Percentiles rank a stretch among this genome's conserved stretches.
These are phyloP conservation scores for Lactifluus pinguis DNA, from an alignment of 768 basidiomycete genomes.

Conservation along the genomic window DNA sequence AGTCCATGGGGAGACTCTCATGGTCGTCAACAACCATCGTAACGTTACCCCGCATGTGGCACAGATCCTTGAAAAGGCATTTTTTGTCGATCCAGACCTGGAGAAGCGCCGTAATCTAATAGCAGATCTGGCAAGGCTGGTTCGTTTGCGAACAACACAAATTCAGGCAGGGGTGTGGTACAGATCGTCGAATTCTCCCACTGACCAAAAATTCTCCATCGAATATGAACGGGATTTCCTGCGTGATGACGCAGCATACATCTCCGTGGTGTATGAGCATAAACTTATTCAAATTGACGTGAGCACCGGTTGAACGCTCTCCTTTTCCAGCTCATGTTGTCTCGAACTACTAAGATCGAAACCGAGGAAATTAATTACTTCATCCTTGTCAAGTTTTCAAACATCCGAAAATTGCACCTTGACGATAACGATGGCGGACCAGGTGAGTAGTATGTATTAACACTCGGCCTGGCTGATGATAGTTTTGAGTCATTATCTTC, in stretches of 20 bases:
- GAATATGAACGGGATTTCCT: constrained; percentile 56
- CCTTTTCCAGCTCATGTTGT: background rate
- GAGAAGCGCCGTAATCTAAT: constrained; percentile 21
- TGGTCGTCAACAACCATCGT: constrained; percentile 13
- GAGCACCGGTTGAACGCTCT: constrained; percentile 13
- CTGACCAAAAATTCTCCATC: constrained; percentile 43
- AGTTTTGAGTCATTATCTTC: constrained; percentile 7
- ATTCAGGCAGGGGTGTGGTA: constrained; percentile 64
- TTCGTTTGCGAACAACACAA: constrained; percentile 43
- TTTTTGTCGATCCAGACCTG: constrained; percentile 25
- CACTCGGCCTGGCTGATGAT: background rate
- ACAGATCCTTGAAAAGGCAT: constrained; percentile 25
- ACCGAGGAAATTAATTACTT: constrained; percentile 5
- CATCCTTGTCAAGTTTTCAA: constrained; percentile 12
- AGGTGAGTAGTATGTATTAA: background rate
- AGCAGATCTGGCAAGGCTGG: constrained; percentile 31
- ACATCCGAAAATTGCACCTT: constrained; percentile 13
- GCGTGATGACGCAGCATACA: constrained; percentile 37
- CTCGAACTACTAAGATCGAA: background rate
- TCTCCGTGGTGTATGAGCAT: constrained; percentile 60
- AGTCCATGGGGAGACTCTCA: constrained; percentile 21
- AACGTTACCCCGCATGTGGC: background rate
- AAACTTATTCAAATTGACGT: constrained; percentile 58
- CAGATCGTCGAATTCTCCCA: constrained; percentile 22
- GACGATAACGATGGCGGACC: constrained; percentile 7